Percentiles rank a stretch among this genome's conserved stretches.
phyloP scores from a whole-genome alignment of 2,329 filamentous ascomycete species.

The Venturia nashicola region DNA sequence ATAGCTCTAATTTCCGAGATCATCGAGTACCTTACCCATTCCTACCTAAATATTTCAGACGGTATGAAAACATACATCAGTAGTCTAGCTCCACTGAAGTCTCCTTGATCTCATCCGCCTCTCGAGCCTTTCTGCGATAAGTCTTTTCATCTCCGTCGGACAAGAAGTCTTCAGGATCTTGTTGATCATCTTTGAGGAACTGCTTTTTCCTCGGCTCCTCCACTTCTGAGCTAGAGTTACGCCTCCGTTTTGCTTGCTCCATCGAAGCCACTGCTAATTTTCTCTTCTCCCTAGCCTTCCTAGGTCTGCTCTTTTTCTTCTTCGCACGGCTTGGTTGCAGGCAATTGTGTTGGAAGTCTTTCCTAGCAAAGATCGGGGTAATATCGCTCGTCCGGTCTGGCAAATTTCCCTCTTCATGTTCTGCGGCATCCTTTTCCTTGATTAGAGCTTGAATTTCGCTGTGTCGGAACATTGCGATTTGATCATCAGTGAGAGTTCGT shows the following conservation, averaged over 20 bases:
- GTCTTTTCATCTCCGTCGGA: conserved; percentile 12
- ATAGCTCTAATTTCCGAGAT: not conserved
- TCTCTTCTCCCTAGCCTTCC: conserved; percentile 18
- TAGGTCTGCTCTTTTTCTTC: not conserved
- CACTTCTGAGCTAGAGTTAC: not conserved
- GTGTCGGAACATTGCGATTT: conserved; percentile 82
- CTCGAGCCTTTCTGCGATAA: conserved; percentile 13
- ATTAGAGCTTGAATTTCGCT: conserved; percentile 69
- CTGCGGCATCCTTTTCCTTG: conserved; percentile 27
- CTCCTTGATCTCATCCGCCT: conserved; percentile 28
- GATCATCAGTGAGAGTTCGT: conserved; percentile 79
- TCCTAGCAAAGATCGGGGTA: conserved; percentile 12
- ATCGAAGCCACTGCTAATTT: conserved; percentile 27
- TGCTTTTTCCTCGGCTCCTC: not conserved
- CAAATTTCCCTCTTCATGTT: not conserved
- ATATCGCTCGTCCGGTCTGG: not conserved
- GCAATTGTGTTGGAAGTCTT: conserved; percentile 12
- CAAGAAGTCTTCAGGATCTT: conserved; percentile 13
- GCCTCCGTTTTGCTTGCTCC: conserved; percentile 23
- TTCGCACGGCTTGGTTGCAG: conserved; percentile 11
- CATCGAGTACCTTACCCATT: not conserved
- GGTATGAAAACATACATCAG: conserved; percentile 12
- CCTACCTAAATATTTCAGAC: not conserved
- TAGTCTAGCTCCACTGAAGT: conserved; percentile 36
- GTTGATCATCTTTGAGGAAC: conserved; percentile 15